Conservation (phyloP, 2,329 filamentous ascomycete species). For the Spiromastix sp. region DNA sequence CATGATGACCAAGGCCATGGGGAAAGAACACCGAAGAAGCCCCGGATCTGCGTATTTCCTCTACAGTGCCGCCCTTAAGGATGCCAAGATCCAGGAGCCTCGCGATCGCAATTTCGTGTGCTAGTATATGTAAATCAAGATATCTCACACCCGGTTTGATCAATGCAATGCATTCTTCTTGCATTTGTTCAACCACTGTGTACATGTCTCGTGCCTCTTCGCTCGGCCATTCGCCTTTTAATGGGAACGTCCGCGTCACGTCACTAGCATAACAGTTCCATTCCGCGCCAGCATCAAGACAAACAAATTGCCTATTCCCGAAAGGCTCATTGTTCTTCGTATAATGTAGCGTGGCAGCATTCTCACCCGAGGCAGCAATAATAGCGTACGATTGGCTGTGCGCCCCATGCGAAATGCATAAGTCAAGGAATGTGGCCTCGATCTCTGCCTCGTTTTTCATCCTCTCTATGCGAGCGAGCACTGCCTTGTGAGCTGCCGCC, state of each 20-base stretch:
- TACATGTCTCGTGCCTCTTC: slow-evolving; percentile 65
- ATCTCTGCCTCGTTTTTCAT: slow-evolving; percentile 73
- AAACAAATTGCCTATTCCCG: slow-evolving; percentile 61
- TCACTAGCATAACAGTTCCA: slow-evolving; percentile 63
- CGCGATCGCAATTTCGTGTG: slow-evolving; percentile 71
- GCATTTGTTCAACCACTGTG: slow-evolving; percentile 78
- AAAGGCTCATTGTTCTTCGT: slow-evolving; percentile 65
- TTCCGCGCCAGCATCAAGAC: slow-evolving; percentile 76
- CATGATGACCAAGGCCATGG: slow-evolving; percentile 50
- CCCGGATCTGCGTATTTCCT: slow-evolving; percentile 32
- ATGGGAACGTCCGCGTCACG: slow-evolving; percentile 78
- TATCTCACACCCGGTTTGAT: slow-evolving; percentile 66
- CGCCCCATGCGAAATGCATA: slow-evolving; percentile 63
- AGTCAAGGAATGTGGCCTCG: slow-evolving; percentile 67
- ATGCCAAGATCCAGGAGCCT: slow-evolving; percentile 69
- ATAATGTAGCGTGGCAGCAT: slow-evolving; percentile 81
- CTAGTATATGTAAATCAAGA: slow-evolving; percentile 71
- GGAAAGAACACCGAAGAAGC: slow-evolving; percentile 32
- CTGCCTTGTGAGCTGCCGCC: slow-evolving; percentile 53
- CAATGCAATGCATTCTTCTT: slow-evolving; percentile 61
- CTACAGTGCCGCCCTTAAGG: slow-evolving; percentile 51
- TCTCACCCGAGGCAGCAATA: slow-evolving; percentile 71
- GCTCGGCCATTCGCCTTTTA: slow-evolving; percentile 52
- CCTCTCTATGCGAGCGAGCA: slow-evolving; percentile 50
- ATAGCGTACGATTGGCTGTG: slow-evolving; percentile 79